phyloP scores from a whole-genome alignment of 768 basidiomycete genomes.

The Solioccasus polychromus region DNA sequence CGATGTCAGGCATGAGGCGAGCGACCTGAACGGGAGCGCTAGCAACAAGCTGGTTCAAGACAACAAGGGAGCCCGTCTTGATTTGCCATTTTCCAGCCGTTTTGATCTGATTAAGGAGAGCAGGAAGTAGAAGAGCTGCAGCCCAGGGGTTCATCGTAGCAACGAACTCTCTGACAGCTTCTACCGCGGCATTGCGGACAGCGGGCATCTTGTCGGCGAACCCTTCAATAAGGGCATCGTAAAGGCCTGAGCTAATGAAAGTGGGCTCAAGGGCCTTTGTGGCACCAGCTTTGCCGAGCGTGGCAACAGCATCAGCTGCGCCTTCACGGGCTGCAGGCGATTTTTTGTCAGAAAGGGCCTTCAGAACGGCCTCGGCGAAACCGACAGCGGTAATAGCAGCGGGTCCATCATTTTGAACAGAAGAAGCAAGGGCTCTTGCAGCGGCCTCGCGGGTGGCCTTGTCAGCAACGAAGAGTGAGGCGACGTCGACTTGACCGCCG shows the following conservation, averaged over 20 bases:
- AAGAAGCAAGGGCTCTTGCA: conserved; percentile 63
- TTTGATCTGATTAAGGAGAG: conserved; percentile 90
- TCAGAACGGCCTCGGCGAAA: conserved; percentile 71
- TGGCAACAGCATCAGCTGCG: conserved; percentile 68
- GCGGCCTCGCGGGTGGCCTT: conserved; percentile 77
- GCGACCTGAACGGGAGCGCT: conserved; percentile 82
- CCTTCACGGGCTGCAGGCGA: conserved; percentile 88
- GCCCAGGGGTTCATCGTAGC: conserved; percentile 89
- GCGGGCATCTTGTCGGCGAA: conserved; percentile 95
- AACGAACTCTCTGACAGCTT: conserved; percentile 75
- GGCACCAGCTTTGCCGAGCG: conserved; percentile 67
- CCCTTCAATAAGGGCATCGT: conserved; percentile 80
- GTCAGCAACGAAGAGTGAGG: conserved; percentile 80
- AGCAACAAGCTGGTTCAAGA: conserved; percentile 83
- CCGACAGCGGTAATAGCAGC: conserved; percentile 65
- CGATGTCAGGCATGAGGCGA: conserved; percentile 90
- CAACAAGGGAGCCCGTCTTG: conserved; percentile 82
- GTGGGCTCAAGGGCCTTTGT: conserved; percentile 83
- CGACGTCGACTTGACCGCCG: conserved; percentile 64
- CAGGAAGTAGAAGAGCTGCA: conserved; percentile 74
- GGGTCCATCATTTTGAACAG: conserved; percentile 83
- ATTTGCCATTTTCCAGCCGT: conserved; percentile 97
- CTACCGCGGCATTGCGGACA: conserved; percentile 79
- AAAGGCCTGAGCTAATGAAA: conserved; percentile 85
- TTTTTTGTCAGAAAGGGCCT: conserved; percentile 94